Base-by-base conservation (phyloP, 345 rosid species). In the Lumnitzera littorea region DNA sequence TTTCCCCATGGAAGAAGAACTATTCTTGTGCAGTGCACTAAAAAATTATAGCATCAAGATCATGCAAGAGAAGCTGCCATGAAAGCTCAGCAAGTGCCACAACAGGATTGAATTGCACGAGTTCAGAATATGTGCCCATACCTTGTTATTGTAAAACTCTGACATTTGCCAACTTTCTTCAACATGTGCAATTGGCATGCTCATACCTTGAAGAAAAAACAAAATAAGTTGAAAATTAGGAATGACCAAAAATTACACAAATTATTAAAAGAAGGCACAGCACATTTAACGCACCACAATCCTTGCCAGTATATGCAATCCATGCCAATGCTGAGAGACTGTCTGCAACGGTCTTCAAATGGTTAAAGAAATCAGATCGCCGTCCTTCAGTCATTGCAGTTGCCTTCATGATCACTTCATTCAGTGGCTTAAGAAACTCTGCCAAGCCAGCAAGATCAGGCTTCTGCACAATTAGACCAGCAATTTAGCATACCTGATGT, bases 121-220 rank as follows among this genome's bases (percentile, higher is more conserved):
- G 43, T 7, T 36, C 43, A 5, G 43, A 1, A 5, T 0, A 9
- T 36, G 43, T 36, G 43, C 10, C 43, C 43, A 5, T 73, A 95
- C 99, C 99, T 95, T 95, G 67, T 95, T 95, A 67, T 68, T 86
- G 83, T 95, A 95, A 81, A 95, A 95, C 69, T 95, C 99, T 65
- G 97, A 95, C 85, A 77, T 83, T 72, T 95, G 96, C 99, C 97
- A 95, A 73, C 97, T 86, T 73, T 95, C 99, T 78, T 94, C 99
- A 67, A 91, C 92, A 60, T 91, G 96, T 50, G 95, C 95, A 24
- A 82, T 85, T 46, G 99, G 99, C 99, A 91, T 91, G 77, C 83
- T 84, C 97, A 91, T 88, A 73, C 99, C 99, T 91, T 70, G 52
- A 76, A 78, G 25, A 49, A 53, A 48, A 63, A 61, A 64, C 24